phyloP scores from a whole-genome alignment of 2,329 filamentous ascomycete species.

The Ceratocystis cacaofunesta region DNA sequence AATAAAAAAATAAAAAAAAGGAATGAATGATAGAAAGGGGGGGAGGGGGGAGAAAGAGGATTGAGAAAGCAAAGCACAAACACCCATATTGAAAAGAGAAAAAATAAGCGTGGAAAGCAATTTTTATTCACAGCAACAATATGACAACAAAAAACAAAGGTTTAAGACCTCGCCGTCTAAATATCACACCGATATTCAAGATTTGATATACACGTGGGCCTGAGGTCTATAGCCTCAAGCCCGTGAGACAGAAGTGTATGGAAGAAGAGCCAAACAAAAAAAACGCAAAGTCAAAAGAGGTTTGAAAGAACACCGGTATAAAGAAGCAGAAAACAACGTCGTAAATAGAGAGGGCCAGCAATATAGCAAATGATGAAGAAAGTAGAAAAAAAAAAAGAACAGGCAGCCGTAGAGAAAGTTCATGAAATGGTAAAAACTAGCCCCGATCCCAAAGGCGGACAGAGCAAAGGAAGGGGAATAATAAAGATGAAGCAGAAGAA shows the following conservation, averaged over 20 bases:
- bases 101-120: neutral
- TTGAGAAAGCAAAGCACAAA: neutral
- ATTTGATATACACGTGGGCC: neutral
- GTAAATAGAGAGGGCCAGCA: neutral
- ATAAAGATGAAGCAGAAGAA: neutral
- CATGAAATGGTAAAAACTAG: neutral
- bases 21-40: neutral
- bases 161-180: neutral
- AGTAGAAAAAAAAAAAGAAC: neutral
- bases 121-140: neutral
- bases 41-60: neutral
- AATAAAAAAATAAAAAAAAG: neutral
- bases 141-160: neutral
- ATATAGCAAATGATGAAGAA: neutral
- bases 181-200: neutral
- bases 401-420: neutral
- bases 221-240: neutral
- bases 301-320: neutral
- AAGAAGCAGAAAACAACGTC: slow-evolving; percentile 2
- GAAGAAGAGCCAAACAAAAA: neutral
- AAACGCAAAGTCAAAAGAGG: neutral
- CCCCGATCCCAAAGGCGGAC: neutral
- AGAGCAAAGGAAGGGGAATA: neutral
- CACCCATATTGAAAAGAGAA: neutral
- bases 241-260: neutral